phyloP scores from a whole-genome alignment of 495 filamentous ascomycete species.

The Xylaria flabelliformis region DNA sequence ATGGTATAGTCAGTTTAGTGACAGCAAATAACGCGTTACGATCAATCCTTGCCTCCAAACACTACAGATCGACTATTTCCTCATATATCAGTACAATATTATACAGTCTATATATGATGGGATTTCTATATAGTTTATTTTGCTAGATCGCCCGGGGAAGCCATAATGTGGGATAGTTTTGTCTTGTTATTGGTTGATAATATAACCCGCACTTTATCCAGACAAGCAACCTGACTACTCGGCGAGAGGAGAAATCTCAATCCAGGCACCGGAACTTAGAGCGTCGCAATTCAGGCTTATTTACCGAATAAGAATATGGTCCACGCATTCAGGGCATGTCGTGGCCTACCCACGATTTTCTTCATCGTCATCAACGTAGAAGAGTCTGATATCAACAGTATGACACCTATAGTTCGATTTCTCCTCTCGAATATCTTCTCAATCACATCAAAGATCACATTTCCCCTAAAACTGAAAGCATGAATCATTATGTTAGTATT shows the following conservation, averaged over 20 bases:
- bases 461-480: background rate
- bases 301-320: background rate
- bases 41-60: background rate
- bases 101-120: background rate
- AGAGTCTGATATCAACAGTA: background rate
- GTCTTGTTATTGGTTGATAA: slow-evolving; percentile 12
- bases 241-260: background rate
- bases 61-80: background rate
- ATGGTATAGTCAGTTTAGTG: background rate
- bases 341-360: background rate
- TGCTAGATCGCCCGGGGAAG: background rate
- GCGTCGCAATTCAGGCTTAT: slow-evolving; percentile 16
- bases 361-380: background rate
- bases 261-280: background rate
- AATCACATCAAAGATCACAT: no score
- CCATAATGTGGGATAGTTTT: background rate
- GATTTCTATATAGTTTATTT: background rate
- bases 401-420: background rate
- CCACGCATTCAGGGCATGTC: background rate
- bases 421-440: background rate
- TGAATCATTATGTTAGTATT: background rate
- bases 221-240: slow-evolving; percentile 9
- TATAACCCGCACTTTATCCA: slow-evolving; percentile 26
- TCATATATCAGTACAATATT: background rate
- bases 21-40: background rate